Evolutionary conservation across 352 stramenopile genomes (phyloP).

Genomic region (Globisporangium middletonii): DNA sequence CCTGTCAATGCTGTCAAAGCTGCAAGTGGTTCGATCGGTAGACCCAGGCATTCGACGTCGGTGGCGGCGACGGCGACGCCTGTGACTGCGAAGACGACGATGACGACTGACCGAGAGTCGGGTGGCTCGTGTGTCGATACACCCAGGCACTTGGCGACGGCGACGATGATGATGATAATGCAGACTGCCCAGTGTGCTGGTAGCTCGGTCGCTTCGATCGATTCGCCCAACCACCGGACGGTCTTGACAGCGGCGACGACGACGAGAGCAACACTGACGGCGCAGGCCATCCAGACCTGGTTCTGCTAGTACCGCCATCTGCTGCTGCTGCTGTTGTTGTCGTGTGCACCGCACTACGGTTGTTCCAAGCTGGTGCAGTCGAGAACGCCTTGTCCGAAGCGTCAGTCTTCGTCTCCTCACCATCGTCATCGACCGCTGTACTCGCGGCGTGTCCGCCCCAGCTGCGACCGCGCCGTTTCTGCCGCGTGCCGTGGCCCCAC

Average conservation of each 20-base stretch:
- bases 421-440: neutral
- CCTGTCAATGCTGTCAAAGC: neutral
- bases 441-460: neutral
- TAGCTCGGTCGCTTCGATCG: no score
- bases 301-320: neutral
- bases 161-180: neutral
- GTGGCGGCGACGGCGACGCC: neutral
- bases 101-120: no score
- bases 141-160: neutral
- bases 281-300: neutral
- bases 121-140: neutral
- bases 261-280: neutral
- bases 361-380: neutral
- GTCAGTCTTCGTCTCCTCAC: neutral
- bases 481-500: neutral
- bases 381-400: conserved; percentile 2
- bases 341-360: no score
- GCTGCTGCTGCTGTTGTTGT: neutral
- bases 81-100: no score
- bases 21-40: conserved; percentile 6
- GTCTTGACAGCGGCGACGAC: neutral
- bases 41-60: neutral
- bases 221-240: no score
- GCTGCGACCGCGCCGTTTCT: neutral
- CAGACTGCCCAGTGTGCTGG: no score